A percentile compares a stretch with the other conserved stretches of the same genome.
phyloP scores from a whole-genome alignment of 2,329 filamentous ascomycete species.

The Colletotrichum gloeosporioides region DNA sequence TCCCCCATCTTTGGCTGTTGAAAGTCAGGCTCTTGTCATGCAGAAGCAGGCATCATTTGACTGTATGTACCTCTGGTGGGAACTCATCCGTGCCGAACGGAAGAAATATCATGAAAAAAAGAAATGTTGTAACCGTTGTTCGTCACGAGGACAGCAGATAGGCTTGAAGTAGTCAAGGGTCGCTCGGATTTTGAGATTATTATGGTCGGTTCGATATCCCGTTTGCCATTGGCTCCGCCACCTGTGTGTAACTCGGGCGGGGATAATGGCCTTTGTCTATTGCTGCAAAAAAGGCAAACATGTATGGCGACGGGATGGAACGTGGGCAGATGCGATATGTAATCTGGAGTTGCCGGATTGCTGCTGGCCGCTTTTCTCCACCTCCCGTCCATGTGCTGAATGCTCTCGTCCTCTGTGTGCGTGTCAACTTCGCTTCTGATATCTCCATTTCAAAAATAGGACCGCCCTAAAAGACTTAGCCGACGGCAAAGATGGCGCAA shows the following conservation, averaged over 20 bases:
- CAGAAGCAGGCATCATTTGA: neutral
- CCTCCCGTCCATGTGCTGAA: neutral
- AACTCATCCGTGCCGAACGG: neutral
- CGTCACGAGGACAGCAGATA: neutral
- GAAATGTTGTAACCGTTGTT: neutral
- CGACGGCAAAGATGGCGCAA: neutral
- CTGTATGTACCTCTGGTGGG: neutral
- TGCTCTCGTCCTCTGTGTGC: neutral
- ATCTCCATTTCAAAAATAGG: neutral
- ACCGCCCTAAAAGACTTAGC: neutral
- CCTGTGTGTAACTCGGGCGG: neutral
- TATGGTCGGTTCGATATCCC: neutral
- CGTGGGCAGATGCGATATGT: neutral
- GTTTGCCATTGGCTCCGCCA: neutral
- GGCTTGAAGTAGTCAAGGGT: neutral
- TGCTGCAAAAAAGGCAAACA: neutral
- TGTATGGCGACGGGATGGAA: neutral
- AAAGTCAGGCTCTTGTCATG: neutral
- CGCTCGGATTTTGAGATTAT: neutral
- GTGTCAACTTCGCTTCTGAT: neutral
- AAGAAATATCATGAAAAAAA: neutral
- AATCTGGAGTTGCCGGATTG: neutral
- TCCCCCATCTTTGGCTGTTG: neutral
- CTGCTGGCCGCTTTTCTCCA: neutral
- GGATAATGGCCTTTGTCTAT: neutral